Percentiles rank a stretch among this genome's conserved stretches.
Evolutionary conservation across 805 yeast species (phyloP).

Genomic region (Priceomyces carsonii): DNA sequence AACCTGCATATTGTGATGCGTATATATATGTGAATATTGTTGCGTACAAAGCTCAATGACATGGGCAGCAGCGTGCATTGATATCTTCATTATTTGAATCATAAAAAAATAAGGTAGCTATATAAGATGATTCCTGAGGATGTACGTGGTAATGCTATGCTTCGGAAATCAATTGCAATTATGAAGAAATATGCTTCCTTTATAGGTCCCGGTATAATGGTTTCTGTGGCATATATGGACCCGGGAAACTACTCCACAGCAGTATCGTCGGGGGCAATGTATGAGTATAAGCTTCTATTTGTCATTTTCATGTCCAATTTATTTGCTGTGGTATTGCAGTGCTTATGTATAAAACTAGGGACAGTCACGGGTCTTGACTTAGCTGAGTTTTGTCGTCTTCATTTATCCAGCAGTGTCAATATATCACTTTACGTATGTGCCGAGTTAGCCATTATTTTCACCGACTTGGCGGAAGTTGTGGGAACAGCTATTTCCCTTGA

Average conservation of each 20-base stretch:
- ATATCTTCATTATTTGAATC: no score
- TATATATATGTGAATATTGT: no score
- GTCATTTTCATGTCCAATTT: constrained; percentile 77
- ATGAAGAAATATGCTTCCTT: constrained; percentile 56
- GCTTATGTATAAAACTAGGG: constrained; percentile 83
- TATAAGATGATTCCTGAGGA: no score
- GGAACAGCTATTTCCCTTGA: constrained; percentile 96
- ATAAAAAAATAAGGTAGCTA: no score
- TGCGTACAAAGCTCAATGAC: no score
- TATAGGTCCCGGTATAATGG: constrained; percentile 96
- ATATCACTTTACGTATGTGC: constrained; percentile 71
- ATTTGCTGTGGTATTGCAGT: constrained; percentile 84
- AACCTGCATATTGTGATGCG: no score
- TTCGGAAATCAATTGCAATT: constrained; percentile 5
- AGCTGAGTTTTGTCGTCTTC: constrained; percentile 82
- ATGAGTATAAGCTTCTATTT: constrained; percentile 75
- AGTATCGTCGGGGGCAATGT: constrained; percentile 90
- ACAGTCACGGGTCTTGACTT: constrained; percentile 92
- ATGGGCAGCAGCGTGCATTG: no score
- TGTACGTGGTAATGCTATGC: no score
- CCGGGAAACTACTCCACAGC: constrained; percentile 97
- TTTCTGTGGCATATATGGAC: constrained; percentile 93
- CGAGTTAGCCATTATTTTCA: constrained; percentile 89
- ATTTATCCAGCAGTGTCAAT: constrained; percentile 64
- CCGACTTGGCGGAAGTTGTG: constrained; percentile 95